A percentile compares a stretch with the other conserved stretches of the same genome.
Evolutionary conservation across 2,329 filamentous ascomycete genomes (phyloP).

Genomic region (Diaporthe sp.): DNA sequence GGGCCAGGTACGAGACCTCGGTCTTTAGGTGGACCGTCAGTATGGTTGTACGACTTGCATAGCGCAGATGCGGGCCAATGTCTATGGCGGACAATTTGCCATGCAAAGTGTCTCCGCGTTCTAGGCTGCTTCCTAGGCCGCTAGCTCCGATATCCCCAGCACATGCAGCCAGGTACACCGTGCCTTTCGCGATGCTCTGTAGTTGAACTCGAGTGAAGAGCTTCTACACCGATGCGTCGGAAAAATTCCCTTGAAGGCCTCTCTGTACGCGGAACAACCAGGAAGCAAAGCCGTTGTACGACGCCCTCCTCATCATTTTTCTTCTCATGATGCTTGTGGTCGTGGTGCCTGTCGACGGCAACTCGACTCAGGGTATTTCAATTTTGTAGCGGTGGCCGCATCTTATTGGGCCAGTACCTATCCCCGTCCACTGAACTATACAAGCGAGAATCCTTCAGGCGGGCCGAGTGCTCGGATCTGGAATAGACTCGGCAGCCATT

Average conservation of each 20-base stretch:
- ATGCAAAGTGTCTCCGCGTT: neutral
- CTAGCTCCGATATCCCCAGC: neutral
- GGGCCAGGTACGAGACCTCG: constrained; percentile 12
- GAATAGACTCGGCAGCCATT: constrained; percentile 20
- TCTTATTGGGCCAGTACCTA: neutral
- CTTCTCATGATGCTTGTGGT: neutral
- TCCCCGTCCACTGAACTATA: neutral
- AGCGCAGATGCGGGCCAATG: neutral
- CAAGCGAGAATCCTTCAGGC: constrained; percentile 27
- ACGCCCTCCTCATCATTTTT: neutral
- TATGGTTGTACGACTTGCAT: neutral
- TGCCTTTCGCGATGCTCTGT: neutral
- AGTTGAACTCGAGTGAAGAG: neutral
- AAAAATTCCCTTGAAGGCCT: too few relatives aligned
- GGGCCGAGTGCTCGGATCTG: constrained; percentile 11
- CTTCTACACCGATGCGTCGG: neutral
- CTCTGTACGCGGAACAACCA: neutral
- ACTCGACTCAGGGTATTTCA: neutral
- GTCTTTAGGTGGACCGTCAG: neutral
- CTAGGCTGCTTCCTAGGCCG: neutral
- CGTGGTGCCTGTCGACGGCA: neutral
- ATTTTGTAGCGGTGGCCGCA: neutral
- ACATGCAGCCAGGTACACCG: neutral
- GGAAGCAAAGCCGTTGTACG: neutral
- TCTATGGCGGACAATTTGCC: constrained; percentile 3